Percentiles rank a stretch among this genome's conserved stretches.
Conservation (phyloP, 495 filamentous ascomycete species). For the Terfezia boudieri region DNA sequence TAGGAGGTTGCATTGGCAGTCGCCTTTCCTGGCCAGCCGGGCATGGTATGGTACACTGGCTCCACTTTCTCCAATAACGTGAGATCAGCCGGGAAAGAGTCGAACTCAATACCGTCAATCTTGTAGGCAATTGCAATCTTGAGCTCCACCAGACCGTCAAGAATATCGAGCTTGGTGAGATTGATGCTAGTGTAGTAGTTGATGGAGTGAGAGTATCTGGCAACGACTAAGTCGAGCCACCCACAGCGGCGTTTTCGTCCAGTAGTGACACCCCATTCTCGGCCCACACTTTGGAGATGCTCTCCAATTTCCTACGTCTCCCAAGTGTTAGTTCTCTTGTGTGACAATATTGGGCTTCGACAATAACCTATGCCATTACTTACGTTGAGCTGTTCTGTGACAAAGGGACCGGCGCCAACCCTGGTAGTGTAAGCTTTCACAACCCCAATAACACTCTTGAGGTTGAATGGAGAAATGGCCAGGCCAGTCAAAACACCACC, state of each 20-base stretch:
- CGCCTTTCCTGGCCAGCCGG: constrained; percentile 56
- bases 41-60: constrained; percentile 48
- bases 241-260: constrained; percentile 68
- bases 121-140: constrained; percentile 57
- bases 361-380: background rate
- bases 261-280: constrained; percentile 62
- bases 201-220: constrained; percentile 47
- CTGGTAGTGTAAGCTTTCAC: constrained; percentile 66
- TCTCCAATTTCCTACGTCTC: constrained; percentile 29
- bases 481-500: constrained; percentile 62
- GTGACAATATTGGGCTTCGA: too few relatives aligned
- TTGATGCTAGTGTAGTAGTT: constrained; percentile 61
- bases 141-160: constrained; percentile 64
- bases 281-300: constrained; percentile 38
- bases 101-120: constrained; percentile 29
- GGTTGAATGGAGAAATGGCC: constrained; percentile 28
- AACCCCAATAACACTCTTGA: constrained; percentile 54
- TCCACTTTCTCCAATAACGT: constrained; percentile 34
- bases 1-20: constrained; percentile 37
- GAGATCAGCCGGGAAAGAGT: constrained; percentile 47
- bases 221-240: constrained; percentile 76
- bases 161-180: constrained; percentile 72
- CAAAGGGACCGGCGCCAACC: constrained; percentile 64
- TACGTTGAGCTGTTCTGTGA: constrained; percentile 52
- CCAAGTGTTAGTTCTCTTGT: too few relatives aligned